phyloP scores from a whole-genome alignment of 2,329 filamentous ascomycete species.

The Cyclaneusma minus region DNA sequence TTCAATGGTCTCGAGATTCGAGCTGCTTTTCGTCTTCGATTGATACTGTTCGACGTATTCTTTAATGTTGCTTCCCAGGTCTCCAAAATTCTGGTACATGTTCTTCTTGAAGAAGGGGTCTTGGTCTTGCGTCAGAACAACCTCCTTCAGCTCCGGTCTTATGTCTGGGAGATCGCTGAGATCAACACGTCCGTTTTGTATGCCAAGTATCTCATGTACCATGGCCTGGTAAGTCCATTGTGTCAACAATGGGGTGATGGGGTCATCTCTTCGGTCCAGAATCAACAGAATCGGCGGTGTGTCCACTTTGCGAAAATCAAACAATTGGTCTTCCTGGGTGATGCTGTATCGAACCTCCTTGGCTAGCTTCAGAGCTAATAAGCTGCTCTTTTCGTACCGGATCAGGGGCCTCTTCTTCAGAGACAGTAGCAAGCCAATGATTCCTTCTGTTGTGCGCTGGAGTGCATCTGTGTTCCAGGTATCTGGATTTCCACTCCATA shows the following conservation, averaged over 20 bases:
- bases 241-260: constrained; percentile 82
- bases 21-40: constrained; percentile 88
- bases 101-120: constrained; percentile 99
- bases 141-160: constrained; percentile 76
- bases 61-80: constrained; percentile 90
- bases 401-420: constrained; percentile 96
- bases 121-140: constrained; percentile 90
- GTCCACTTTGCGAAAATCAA: constrained; percentile 90
- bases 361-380: constrained; percentile 81
- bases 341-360: constrained; percentile 86
- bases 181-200: constrained; percentile 88
- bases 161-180: constrained; percentile 72
- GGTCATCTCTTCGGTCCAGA: constrained; percentile 83
- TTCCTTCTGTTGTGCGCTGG: constrained; percentile 72
- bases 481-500: constrained; percentile 74
- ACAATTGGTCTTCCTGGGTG: constrained; percentile 89
- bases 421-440: constrained; percentile 70
- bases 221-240: constrained; percentile 99
- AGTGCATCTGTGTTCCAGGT: constrained; percentile 83
- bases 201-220: constrained; percentile 91
- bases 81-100: constrained; percentile 96
- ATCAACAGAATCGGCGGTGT: constrained; percentile 87
- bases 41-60: constrained; percentile 98
- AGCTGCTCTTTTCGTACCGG: constrained; percentile 80
- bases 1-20: constrained; percentile 89